Evolutionary conservation across 495 filamentous ascomycete species (phyloP).

Genomic region (Xylaria longipes): DNA sequence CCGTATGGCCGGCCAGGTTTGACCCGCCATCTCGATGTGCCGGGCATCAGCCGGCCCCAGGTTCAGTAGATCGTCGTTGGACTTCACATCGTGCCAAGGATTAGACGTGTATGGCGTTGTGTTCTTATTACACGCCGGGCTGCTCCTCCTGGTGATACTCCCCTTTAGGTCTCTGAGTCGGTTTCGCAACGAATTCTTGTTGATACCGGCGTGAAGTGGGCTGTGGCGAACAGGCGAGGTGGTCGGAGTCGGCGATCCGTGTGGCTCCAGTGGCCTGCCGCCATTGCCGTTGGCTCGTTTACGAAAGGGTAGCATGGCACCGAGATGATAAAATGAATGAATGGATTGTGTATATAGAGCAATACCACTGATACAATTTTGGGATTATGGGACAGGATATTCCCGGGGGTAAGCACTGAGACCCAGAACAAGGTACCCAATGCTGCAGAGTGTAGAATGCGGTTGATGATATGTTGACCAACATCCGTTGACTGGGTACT

Average conservation of each 20-base stretch:
- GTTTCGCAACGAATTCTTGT: constrained; percentile 17
- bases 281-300: not conserved
- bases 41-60: constrained; percentile 5
- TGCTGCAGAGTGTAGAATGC: not conserved
- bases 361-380: constrained; percentile 9
- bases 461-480: not conserved
- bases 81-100: constrained; percentile 4
- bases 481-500: not conserved
- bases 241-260: not conserved
- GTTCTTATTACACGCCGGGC: not conserved
- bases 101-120: not conserved
- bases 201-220: not conserved
- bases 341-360: constrained; percentile 11
- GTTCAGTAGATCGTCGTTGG: not conserved
- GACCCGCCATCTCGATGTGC: constrained; percentile 15
- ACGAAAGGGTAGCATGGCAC: constrained; percentile 20
- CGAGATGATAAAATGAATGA: constrained; percentile 3
- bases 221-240: constrained; percentile 1
- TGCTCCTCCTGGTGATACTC: constrained; percentile 1
- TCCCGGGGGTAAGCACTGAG: not conserved
- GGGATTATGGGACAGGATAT: not conserved
- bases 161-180: constrained; percentile 16
- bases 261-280: not conserved
- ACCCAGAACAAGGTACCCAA: constrained; percentile 9
- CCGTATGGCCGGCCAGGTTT: constrained; percentile 25